These are phyloP conservation scores for Truncatella angustata DNA, from an alignment of 2,329 filamentous ascomycete species.

Conservation along the genomic window DNA sequence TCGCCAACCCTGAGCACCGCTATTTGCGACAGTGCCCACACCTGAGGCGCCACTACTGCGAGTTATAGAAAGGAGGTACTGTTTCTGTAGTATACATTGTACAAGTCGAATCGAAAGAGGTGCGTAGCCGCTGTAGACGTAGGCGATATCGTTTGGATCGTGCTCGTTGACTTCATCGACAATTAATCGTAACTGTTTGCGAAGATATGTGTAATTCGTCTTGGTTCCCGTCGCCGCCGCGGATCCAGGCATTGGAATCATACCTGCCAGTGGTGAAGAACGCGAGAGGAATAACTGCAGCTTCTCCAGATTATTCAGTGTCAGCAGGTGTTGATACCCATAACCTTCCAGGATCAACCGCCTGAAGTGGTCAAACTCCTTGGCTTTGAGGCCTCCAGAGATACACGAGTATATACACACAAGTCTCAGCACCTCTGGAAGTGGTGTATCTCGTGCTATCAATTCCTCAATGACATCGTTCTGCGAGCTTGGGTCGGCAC, in stretches of 20 bases:
- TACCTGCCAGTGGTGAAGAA: slow-evolving; percentile 73
- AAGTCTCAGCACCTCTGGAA: slow-evolving; percentile 79
- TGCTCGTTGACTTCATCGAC: slow-evolving; percentile 96
- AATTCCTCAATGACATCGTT: slow-evolving; percentile 91
- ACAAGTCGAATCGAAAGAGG: slow-evolving; percentile 88
- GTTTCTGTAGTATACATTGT: slow-evolving; percentile 90
- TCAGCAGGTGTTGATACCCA: slow-evolving; percentile 91
- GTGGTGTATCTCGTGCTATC: slow-evolving; percentile 80
- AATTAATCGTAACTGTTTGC: slow-evolving; percentile 83
- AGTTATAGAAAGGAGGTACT: slow-evolving; percentile 70
- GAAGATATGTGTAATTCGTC: slow-evolving; percentile 86
- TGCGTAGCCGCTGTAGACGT: slow-evolving; percentile 96
- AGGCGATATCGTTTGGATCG: slow-evolving; percentile 92
- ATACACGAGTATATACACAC: slow-evolving; percentile 91
- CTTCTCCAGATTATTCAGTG: slow-evolving; percentile 83
- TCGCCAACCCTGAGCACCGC: slow-evolving; percentile 77
- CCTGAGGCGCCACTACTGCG: slow-evolving; percentile 56
- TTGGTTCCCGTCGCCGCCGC: slow-evolving; percentile 60
- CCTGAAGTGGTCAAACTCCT: slow-evolving; percentile 87
- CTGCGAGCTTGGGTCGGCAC: slow-evolving; percentile 83
- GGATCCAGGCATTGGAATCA: slow-evolving; percentile 71
- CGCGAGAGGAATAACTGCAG: slow-evolving; percentile 80
- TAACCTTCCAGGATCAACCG: slow-evolving; percentile 88
- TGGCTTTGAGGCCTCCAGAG: slow-evolving; percentile 80
- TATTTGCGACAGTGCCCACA: slow-evolving; percentile 47